Percentiles rank a stretch among this genome's conserved stretches.
Evolutionary conservation across 1,139 yeast species (phyloP).

Genomic region (Suhomyces anneliseae): DNA sequence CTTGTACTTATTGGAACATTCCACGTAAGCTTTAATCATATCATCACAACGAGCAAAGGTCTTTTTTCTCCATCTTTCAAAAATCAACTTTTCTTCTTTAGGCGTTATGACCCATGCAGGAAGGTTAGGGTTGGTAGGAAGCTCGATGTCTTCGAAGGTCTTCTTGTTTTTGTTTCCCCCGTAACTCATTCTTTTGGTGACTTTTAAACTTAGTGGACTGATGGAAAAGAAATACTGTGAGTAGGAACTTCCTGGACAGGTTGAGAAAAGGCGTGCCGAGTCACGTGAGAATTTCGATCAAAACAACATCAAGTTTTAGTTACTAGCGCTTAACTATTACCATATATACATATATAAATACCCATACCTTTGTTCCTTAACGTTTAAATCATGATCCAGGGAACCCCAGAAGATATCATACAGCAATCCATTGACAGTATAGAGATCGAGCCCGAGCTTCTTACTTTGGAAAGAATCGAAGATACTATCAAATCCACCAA

Average conservation of each 20-base stretch:
- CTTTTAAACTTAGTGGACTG: conserved; percentile 1
- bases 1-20: conserved; percentile 38
- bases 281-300: not conserved
- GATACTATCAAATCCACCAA: conserved; percentile 34
- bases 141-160: conserved; percentile 40
- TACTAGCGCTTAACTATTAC: too few relatives aligned
- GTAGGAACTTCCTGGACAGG: too few relatives aligned
- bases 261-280: not conserved
- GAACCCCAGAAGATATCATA: conserved; percentile 38
- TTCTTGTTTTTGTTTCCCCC: conserved; percentile 25
- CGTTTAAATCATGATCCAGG: conserved; percentile 25
- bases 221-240: not conserved
- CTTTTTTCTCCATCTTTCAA: conserved; percentile 73
- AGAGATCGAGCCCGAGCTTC: conserved; percentile 45
- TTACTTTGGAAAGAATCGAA: conserved; percentile 48
- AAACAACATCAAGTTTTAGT: not conserved
- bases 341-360: too few relatives aligned
- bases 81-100: conserved; percentile 77
- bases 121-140: conserved; percentile 48
- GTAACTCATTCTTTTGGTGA: conserved; percentile 13
- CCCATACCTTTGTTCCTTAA: not conserved
- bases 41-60: conserved; percentile 75
- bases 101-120: conserved; percentile 89
- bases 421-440: conserved; percentile 25
- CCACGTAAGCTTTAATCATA: conserved; percentile 51